A percentile compares a stretch with the other conserved stretches of the same genome.
Conservation (phyloP, 2,329 filamentous ascomycete genomes). For the Verticillium albo-atrum region DNA sequence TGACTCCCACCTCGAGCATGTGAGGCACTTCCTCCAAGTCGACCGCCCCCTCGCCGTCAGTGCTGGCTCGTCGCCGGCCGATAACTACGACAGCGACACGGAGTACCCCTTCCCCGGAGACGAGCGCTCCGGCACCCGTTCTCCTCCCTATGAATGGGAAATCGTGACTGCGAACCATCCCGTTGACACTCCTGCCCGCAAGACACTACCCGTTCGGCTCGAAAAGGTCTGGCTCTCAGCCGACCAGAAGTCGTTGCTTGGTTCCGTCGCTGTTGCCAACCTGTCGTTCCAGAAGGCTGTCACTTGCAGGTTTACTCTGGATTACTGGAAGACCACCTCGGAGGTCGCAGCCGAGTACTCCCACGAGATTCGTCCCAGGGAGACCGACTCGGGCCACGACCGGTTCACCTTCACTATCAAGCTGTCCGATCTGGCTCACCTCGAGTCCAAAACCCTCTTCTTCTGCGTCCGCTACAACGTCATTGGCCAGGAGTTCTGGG, state of each 20-base stretch:
- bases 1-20: conserved; percentile 92
- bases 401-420: conserved; percentile 94
- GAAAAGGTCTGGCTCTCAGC: conserved; percentile 83
- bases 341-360: conserved; percentile 88
- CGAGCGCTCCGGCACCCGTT: conserved; percentile 33
- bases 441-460: conserved; percentile 89
- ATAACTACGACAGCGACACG: conserved; percentile 77
- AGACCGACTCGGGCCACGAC: conserved; percentile 58
- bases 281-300: conserved; percentile 85
- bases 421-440: conserved; percentile 82
- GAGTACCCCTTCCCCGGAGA: conserved; percentile 80
- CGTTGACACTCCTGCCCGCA: conserved; percentile 56
- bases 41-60: conserved; percentile 95
- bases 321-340: conserved; percentile 98
- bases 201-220: conserved; percentile 66
- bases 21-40: conserved; percentile 90
- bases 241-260: conserved; percentile 83
- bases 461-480: conserved; percentile 88
- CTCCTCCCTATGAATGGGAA: conserved; percentile 75
- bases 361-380: conserved; percentile 53
- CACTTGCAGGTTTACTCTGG: conserved; percentile 89
- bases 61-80: conserved; percentile 85
- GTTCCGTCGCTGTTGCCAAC: conserved; percentile 81
- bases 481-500: conserved; percentile 84
- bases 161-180: conserved; percentile 68